phyloP scores from a whole-genome alignment of 2,329 filamentous ascomycete species.

The Colletotrichum tropicale region DNA sequence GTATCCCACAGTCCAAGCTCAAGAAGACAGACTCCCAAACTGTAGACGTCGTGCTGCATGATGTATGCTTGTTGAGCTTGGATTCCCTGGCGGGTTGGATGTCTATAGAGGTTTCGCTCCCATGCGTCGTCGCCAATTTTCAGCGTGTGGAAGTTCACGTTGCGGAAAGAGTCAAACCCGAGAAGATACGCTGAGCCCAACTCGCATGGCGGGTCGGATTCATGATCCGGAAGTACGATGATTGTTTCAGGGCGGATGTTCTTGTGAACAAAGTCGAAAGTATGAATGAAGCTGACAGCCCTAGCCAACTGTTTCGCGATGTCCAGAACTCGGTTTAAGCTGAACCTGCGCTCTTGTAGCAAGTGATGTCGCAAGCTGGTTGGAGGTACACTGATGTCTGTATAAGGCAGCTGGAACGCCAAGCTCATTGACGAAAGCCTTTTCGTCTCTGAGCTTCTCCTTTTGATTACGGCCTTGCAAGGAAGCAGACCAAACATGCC shows the following conservation, averaged over 20 bases:
- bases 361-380: no score
- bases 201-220: not conserved
- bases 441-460: no score
- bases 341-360: no score
- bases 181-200: conserved; percentile 39
- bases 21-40: conserved; percentile 56
- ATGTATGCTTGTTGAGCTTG: conserved; percentile 40
- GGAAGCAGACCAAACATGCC: not conserved
- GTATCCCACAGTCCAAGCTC: conserved; percentile 55
- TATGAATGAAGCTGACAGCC: no score
- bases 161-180: conserved; percentile 48
- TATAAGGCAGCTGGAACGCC: no score
- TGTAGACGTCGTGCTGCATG: conserved; percentile 63
- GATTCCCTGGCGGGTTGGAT: conserved; percentile 50
- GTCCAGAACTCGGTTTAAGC: no score
- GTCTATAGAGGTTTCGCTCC: conserved; percentile 54
- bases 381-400: no score
- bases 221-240: conserved; percentile 29
- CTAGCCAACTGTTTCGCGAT: no score
- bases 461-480: no score
- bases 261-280: conserved; percentile 35
- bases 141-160: conserved; percentile 32
- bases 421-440: no score
- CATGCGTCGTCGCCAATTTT: conserved; percentile 39
- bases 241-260: conserved; percentile 48